A percentile compares a stretch with the other conserved stretches of the same genome.
These are phyloP conservation scores for Hypoxylon rickii DNA, from an alignment of 495 filamentous ascomycete genomes.

Conservation along the genomic window DNA sequence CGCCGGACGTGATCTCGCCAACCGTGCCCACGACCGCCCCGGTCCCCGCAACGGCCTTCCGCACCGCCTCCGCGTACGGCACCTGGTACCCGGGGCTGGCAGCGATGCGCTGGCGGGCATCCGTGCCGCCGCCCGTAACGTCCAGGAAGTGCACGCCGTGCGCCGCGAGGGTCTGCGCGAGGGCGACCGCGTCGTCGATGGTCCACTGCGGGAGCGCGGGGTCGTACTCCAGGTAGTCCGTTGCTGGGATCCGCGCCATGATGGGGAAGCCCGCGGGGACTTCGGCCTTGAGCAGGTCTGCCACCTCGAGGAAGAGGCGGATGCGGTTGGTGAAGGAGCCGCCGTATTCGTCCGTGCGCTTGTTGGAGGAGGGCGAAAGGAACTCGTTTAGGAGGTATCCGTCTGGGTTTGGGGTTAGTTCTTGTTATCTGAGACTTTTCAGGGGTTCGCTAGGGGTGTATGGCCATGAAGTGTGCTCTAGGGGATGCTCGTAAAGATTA, in stretches of 20 bases:
- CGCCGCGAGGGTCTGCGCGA: slow-evolving; percentile 67
- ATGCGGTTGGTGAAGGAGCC: slow-evolving; percentile 63
- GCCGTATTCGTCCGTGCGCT: slow-evolving; percentile 60
- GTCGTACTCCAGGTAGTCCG: slow-evolving; percentile 73
- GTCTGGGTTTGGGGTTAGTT: no score
- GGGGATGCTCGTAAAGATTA: no score
- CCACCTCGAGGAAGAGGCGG: slow-evolving; percentile 28
- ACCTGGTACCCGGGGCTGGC: slow-evolving; percentile 64
- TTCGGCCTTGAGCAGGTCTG: slow-evolving; percentile 11
- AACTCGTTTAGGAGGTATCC: slow-evolving; percentile 70
- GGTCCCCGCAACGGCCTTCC: slow-evolving; percentile 61
- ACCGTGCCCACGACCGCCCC: slow-evolving; percentile 71
- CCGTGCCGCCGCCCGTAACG: slow-evolving; percentile 71
- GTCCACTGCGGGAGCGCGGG: slow-evolving; percentile 64
- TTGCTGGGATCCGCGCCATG: slow-evolving; percentile 69
- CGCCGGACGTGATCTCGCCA: slow-evolving; percentile 68
- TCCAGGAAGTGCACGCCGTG: slow-evolving; percentile 77
- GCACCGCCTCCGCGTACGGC: slow-evolving; percentile 63
- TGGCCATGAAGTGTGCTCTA: no score
- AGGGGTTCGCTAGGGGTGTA: no score
- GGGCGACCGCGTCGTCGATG: slow-evolving; percentile 60
- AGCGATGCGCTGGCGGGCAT: slow-evolving; percentile 62
- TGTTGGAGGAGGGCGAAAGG: slow-evolving; percentile 65
- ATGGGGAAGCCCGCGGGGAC: slow-evolving; percentile 63
- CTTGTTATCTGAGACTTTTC: no score